These are phyloP conservation scores for Cyanodermella asteris DNA, from an alignment of 2,329 filamentous ascomycete genomes.

Conservation along the genomic window DNA sequence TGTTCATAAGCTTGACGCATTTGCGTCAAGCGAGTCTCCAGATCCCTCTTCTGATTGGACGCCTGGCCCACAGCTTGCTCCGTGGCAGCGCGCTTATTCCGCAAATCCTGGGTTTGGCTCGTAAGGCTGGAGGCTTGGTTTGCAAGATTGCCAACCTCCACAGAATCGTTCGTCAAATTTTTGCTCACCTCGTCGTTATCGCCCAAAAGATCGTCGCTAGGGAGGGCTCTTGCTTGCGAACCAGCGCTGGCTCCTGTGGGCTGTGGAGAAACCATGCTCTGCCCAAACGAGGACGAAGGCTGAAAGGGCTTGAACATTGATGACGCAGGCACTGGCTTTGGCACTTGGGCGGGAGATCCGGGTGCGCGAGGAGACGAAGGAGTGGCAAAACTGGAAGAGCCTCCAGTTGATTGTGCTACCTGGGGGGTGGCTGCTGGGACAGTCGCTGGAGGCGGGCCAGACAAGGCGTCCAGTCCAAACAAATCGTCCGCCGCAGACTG, in stretches of 20 bases:
- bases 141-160: slow-evolving; percentile 83
- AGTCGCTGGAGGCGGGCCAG: slow-evolving; percentile 24
- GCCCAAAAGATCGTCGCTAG: slow-evolving; percentile 66
- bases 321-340: slow-evolving; percentile 15
- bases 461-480: slow-evolving; percentile 67
- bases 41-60: slow-evolving; percentile 72
- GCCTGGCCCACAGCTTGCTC: slow-evolving; percentile 68
- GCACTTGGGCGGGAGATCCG: slow-evolving; percentile 22
- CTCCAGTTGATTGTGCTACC: slow-evolving; percentile 24
- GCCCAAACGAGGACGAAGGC: slow-evolving; percentile 80
- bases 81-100: slow-evolving; percentile 54
- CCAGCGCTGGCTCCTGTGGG: slow-evolving; percentile 35
- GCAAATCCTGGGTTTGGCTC: slow-evolving; percentile 85
- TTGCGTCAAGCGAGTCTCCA: slow-evolving; percentile 71
- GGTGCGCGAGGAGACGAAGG: slow-evolving; percentile 30
- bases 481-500: slow-evolving; percentile 83
- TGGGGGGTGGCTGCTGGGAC: slow-evolving; percentile 33
- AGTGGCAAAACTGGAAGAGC: slow-evolving; percentile 6
- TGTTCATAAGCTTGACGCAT: slow-evolving; percentile 79
- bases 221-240: slow-evolving; percentile 7
- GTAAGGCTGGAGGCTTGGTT: slow-evolving; percentile 84
- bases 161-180: slow-evolving; percentile 70
- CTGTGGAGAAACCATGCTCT: slow-evolving; percentile 48
- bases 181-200: slow-evolving; percentile 79
- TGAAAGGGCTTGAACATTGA: slow-evolving; percentile 71